Evolutionary conservation across 768 basidiomycete species (phyloP).

Genomic region (Panus rudis): DNA sequence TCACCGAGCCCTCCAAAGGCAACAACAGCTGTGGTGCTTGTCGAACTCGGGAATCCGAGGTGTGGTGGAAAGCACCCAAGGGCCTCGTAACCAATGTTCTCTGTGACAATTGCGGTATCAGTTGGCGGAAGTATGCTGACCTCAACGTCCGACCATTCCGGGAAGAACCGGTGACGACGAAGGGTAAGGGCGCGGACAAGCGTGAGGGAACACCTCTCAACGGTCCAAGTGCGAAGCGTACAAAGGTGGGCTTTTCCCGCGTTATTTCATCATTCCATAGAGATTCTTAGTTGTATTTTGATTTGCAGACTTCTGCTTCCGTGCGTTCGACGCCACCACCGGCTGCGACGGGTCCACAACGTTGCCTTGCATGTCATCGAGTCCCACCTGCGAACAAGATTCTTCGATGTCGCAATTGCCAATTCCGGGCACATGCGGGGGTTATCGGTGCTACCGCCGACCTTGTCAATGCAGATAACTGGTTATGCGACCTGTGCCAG

Average conservation of each 20-base stretch:
- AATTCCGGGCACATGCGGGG: conserved; percentile 78
- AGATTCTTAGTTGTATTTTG: background rate
- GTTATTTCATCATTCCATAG: too few species aligned
- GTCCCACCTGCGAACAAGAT: conserved; percentile 73
- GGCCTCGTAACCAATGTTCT: conserved; percentile 71
- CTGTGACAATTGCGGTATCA: conserved; percentile 80
- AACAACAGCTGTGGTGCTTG: conserved; percentile 75
- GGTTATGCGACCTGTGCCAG: conserved; percentile 84
- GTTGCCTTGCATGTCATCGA: conserved; percentile 71
- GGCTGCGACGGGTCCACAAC: conserved; percentile 38
- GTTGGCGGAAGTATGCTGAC: conserved; percentile 93
- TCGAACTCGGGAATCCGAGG: conserved; percentile 66
- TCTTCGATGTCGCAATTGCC: conserved; percentile 74
- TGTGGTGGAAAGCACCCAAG: conserved; percentile 93
- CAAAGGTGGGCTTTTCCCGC: conserved; percentile 40
- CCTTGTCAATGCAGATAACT: conserved; percentile 47
- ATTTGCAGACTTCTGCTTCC: conserved; percentile 28
- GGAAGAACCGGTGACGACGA: conserved; percentile 46
- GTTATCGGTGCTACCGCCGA: conserved; percentile 5
- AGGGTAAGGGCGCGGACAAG: conserved; percentile 33
- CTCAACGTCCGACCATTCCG: conserved; percentile 67
- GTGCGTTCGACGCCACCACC: conserved; percentile 64
- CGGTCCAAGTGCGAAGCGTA: conserved; percentile 51
- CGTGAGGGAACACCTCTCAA: conserved; percentile 55
- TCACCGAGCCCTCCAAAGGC: conserved; percentile 46